Percentiles rank a stretch among this genome's conserved stretches.
Conservation (phyloP, 148 eudicot species). For the Vaccinium vitisidaea region DNA sequence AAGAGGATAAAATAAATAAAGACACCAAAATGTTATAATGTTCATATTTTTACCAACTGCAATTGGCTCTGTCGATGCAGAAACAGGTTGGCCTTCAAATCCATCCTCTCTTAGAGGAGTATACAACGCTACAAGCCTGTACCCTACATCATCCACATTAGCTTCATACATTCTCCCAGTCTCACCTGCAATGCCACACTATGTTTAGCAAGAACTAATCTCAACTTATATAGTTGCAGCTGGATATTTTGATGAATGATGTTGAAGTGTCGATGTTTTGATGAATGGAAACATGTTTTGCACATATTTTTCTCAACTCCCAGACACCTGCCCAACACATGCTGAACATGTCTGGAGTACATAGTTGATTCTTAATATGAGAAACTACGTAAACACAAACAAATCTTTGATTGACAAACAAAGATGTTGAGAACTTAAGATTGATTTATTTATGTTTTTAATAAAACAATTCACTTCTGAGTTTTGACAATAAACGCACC, state of each 20-base stretch:
- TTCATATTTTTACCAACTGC: constrained; percentile 63
- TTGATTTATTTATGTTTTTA: neutral
- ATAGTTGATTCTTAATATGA: neutral
- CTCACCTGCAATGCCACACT: constrained; percentile 59
- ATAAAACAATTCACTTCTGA: neutral
- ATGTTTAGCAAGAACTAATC: constrained; percentile 10
- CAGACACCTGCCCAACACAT: neutral
- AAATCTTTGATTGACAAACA: neutral
- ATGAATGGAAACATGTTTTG: neutral
- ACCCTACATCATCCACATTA: constrained; percentile 98
- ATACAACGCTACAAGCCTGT: constrained; percentile 86
- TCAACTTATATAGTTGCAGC: neutral
- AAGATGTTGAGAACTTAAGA: neutral
- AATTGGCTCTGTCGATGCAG: constrained; percentile 92
- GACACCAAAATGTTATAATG: neutral
- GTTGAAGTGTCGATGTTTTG: neutral
- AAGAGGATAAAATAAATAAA: constrained; percentile 9
- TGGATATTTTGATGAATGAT: neutral
- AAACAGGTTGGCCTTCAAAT: constrained; percentile 82
- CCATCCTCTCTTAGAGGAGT: constrained; percentile 97
- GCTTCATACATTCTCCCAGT: constrained; percentile 99
- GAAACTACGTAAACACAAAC: neutral
- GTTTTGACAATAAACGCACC: neutral
- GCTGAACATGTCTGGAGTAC: neutral
- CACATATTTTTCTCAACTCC: constrained; percentile 5